These are phyloP conservation scores for Saccharomycopsis javanensis DNA, from an alignment of 805 yeast species.

Conservation along the genomic window DNA sequence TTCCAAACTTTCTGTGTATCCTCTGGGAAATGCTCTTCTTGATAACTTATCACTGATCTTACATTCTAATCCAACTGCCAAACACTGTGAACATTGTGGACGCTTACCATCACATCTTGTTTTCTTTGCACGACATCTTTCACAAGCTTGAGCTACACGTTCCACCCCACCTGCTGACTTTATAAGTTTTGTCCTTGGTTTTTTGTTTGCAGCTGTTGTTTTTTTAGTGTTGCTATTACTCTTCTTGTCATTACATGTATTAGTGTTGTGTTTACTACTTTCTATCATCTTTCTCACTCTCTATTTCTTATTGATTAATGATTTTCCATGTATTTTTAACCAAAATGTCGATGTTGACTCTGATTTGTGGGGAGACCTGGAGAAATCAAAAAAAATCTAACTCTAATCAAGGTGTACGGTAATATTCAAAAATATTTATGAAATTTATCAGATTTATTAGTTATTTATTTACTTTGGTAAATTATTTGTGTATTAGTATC, in stretches of 20 bases:
- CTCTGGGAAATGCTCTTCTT: conserved; percentile 81
- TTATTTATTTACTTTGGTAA: too few species aligned
- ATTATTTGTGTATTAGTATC: too few species aligned
- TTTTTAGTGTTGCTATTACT: background rate
- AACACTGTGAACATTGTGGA: conserved; percentile 74
- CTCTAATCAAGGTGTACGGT: too few species aligned
- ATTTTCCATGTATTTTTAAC: background rate
- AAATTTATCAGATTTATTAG: too few species aligned
- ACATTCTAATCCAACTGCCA: conserved; percentile 77
- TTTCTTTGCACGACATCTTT: conserved; percentile 75
- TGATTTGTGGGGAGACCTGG: background rate
- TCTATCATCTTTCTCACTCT: background rate
- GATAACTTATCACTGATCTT: conserved; percentile 80
- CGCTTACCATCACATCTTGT: conserved; percentile 69
- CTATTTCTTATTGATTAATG: background rate
- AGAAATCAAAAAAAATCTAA: background rate
- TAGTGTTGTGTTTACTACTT: background rate
- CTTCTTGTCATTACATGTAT: too few species aligned
- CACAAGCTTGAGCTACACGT: conserved; percentile 86
- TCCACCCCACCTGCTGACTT: conserved; percentile 59
- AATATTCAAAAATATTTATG: too few species aligned
- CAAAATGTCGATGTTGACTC: background rate
- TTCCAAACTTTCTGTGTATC: conserved; percentile 84
- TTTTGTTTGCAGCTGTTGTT: conserved; percentile 4
- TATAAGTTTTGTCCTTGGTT: conserved; percentile 36